Base-by-base conservation (phyloP, 257 asterid genomes). In the Verbascum thapsus region DNA sequence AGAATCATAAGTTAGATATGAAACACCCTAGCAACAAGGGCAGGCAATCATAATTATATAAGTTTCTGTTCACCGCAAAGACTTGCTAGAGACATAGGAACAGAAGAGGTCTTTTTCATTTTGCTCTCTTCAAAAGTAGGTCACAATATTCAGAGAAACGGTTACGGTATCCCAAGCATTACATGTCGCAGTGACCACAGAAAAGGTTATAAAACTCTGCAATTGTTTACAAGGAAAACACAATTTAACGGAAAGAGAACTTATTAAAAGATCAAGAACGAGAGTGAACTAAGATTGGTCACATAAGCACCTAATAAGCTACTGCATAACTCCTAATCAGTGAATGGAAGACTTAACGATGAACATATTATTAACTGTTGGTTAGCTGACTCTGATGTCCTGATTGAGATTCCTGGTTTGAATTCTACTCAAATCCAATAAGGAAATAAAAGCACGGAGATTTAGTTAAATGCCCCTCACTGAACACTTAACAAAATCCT, bases 131-230 rank as follows among this genome's bases (percentile, higher is more conserved):
- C 38, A 23, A 15, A 11, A 16, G 56, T 17, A 45, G 16, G 44
- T 15, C 12, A 56, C 10, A 23, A 58, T 10, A 37, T 57, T 45
- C 20, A 55, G 32, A 10, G 67, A 26, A 55, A 56, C 64, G 59
- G 15, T 57, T 19, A 23, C 37, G 43, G n/a, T 22, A 20, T 10
- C 54, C 18, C 17, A 64, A 38, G 38, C 11, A 30, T 39, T 20
- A 11, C 6, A 11, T 9, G 19, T 13, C 11, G 11, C 35, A 7
- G 55, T 55, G 20, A 22, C 20, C 23, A 23, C 26, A 0, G 4
- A 19, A 44, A 35, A 63, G 1, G 49, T 13, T 73, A 38, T 20
- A 48, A 17, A 35, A 15, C 55, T 16, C 39, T 56, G 48, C 45
- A 53, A 1, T 10, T 7, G 4, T n/a, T 11, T 8, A 47, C 18